Evolutionary conservation across 1,139 yeast species (phyloP).

Genomic region (Lodderomyces parapsilosis): DNA sequence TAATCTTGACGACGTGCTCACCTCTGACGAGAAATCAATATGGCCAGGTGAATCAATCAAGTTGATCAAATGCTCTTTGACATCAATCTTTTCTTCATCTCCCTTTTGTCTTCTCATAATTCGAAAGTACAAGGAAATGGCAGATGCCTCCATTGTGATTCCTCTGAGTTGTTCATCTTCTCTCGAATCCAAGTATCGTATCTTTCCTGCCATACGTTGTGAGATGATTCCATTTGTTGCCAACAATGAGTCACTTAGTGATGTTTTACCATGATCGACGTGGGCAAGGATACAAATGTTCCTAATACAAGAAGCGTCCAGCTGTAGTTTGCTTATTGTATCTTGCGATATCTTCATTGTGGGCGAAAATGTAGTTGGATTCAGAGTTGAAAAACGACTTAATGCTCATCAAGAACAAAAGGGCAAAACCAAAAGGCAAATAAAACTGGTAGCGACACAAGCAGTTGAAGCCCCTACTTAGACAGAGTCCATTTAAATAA

Average conservation of each 20-base stretch:
- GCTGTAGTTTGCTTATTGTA: conserved; percentile 65
- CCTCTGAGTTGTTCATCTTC: conserved; percentile 97
- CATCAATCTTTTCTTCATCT: conserved; percentile 32
- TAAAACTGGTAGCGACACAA: conserved; percentile 1
- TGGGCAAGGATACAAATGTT: conserved; percentile 96
- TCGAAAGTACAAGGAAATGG: conserved; percentile 82
- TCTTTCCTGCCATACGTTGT: conserved; percentile 91
- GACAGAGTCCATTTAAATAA: too few relatives aligned
- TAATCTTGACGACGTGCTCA: conserved; percentile 88
- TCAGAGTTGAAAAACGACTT: not conserved
- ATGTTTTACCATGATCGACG: conserved; percentile 98
- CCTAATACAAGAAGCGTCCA: conserved; percentile 66
- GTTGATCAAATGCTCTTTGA: conserved; percentile 81
- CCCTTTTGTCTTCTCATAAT: conserved; percentile 41
- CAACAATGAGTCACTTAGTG: conserved; percentile 84
- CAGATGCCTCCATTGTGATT: conserved; percentile 96
- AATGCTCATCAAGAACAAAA: not conserved
- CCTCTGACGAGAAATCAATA: conserved; percentile 94
- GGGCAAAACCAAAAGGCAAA: not conserved
- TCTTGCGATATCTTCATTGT: conserved; percentile 58
- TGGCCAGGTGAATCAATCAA: conserved; percentile 98
- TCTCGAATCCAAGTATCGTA: conserved; percentile 87
- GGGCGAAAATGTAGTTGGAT: not conserved
- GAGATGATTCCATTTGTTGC: conserved; percentile 98
- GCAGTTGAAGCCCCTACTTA: not conserved